Conservation (phyloP, 2,329 filamentous ascomycete genomes). For the Paramyrothecium sp. region DNA sequence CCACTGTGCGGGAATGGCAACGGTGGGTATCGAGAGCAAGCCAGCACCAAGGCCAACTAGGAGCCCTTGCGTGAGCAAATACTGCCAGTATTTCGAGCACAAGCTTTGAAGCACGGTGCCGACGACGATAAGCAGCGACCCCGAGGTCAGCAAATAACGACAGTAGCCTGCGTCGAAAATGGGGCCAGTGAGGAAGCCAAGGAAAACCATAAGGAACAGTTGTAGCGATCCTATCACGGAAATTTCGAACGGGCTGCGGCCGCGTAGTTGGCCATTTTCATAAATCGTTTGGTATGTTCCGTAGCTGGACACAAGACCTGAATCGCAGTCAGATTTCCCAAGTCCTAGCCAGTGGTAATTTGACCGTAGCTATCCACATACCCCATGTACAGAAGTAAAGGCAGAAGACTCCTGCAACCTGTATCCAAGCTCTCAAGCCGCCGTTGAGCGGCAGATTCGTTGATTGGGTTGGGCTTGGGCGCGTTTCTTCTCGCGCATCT, state of each 20-base stretch:
- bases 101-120: slow-evolving; percentile 17
- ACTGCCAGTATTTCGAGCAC: slow-evolving; percentile 66
- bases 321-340: background rate
- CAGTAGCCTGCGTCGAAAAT: slow-evolving; percentile 18
- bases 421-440: slow-evolving; percentile 16
- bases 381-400: slow-evolving; percentile 22
- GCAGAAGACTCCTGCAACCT: slow-evolving; percentile 16
- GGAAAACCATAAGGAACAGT: slow-evolving; percentile 19
- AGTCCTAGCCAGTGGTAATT: background rate
- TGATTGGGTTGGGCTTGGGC: too few species aligned
- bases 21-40: slow-evolving; percentile 74
- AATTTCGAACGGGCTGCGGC: slow-evolving; percentile 14
- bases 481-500: too few species aligned
- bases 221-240: slow-evolving; percentile 18
- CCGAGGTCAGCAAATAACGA: slow-evolving; percentile 9
- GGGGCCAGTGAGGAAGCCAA: slow-evolving; percentile 16
- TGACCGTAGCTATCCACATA: slow-evolving; percentile 1
- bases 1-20: slow-evolving; percentile 74
- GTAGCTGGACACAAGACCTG: slow-evolving; percentile 18
- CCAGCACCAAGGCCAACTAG: slow-evolving; percentile 69
- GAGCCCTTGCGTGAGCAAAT: slow-evolving; percentile 73
- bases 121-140: slow-evolving; percentile 14
- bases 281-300: slow-evolving; percentile 22
- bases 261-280: slow-evolving; percentile 8
- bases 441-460: slow-evolving; percentile 9